phyloP scores from a whole-genome alignment of 805 yeast genomes.

The Wickerhamomyces chaumierensis region DNA sequence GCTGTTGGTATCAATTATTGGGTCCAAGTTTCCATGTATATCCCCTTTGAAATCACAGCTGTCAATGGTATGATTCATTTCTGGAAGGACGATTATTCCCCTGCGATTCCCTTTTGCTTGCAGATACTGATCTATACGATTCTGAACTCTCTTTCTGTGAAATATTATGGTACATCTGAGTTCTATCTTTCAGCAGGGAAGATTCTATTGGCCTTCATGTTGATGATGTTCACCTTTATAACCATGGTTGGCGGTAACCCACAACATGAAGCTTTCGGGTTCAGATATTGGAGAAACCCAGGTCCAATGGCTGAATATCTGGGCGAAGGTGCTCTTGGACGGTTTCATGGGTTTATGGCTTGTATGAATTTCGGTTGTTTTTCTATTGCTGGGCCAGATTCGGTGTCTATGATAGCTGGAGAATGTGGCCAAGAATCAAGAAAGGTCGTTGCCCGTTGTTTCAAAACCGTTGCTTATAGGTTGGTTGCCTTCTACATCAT shows the following conservation, averaged over 20 bases:
- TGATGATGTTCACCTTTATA: slow-evolving; percentile 58
- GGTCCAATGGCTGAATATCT: slow-evolving; percentile 45
- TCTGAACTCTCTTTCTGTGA: slow-evolving; percentile 60
- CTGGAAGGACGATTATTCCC: slow-evolving; percentile 65
- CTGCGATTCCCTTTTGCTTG: slow-evolving; percentile 56
- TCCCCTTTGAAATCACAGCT: slow-evolving; percentile 72
- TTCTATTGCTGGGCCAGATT: slow-evolving; percentile 76
- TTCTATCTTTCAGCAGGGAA: slow-evolving; percentile 66
- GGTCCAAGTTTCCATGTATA: slow-evolving; percentile 56
- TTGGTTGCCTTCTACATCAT: slow-evolving; percentile 47
- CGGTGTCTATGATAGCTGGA: slow-evolving; percentile 71
- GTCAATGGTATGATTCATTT: slow-evolving; percentile 65
- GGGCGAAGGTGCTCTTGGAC: slow-evolving; percentile 43
- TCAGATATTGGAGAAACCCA: slow-evolving; percentile 30
- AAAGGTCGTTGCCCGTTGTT: slow-evolving; percentile 57
- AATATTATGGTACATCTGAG: slow-evolving; percentile 68
- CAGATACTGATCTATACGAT: slow-evolving; percentile 51
- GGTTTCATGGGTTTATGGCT: slow-evolving; percentile 59
- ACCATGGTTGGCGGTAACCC: slow-evolving; percentile 86
- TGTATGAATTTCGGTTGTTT: slow-evolving; percentile 62
- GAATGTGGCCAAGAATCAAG: slow-evolving; percentile 64
- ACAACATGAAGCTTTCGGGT: slow-evolving; percentile 44
- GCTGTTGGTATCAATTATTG: slow-evolving; percentile 69
- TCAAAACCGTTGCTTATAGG: slow-evolving; percentile 57
- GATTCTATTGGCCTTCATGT: slow-evolving; percentile 55